Percentiles rank a stretch among this genome's conserved stretches.
These are phyloP conservation scores for Blastocladiella britannica DNA, from an alignment of 192 early-diverging fungal genomes.

Conservation along the genomic window DNA sequence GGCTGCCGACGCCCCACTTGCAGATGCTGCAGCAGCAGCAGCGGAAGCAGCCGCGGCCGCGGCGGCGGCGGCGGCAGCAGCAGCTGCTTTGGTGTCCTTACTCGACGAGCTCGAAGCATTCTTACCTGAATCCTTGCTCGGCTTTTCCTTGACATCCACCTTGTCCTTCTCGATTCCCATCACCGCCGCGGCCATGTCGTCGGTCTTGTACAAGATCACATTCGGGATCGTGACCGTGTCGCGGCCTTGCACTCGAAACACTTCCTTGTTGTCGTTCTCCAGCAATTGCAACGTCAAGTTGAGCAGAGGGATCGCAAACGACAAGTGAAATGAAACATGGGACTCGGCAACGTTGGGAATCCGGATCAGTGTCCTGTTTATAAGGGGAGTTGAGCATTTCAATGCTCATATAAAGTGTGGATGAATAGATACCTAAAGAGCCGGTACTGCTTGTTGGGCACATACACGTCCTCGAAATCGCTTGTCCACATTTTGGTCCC, in stretches of 20 bases:
- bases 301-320: slow-evolving; percentile 17
- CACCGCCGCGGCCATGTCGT: background rate
- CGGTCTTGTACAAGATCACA: slow-evolving; percentile 7
- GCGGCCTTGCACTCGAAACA: slow-evolving; percentile 15
- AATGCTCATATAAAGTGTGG: no score
- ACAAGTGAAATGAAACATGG: slow-evolving; percentile 20
- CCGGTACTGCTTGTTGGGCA: slow-evolving; percentile 33
- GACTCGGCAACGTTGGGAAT: slow-evolving; percentile 26
- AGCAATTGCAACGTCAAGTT: slow-evolving; percentile 23
- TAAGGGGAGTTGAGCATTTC: no score
- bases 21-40: no score
- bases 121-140: no score
- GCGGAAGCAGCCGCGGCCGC: no score
- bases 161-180: slow-evolving; percentile 8
- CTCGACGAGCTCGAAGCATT: no score
- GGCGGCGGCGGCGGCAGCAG: no score
- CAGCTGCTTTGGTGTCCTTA: no score
- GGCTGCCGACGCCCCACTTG: no score
- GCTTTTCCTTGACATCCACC: no score
- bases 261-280: slow-evolving; percentile 31
- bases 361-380: slow-evolving; percentile 18
- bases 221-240: slow-evolving; percentile 18
- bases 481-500: slow-evolving; percentile 4
- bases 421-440: slow-evolving; percentile 13
- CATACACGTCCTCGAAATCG: slow-evolving; percentile 30